phyloP scores from a whole-genome alignment of 1,284 basidiomycete species.

The Golubevia sp. region DNA sequence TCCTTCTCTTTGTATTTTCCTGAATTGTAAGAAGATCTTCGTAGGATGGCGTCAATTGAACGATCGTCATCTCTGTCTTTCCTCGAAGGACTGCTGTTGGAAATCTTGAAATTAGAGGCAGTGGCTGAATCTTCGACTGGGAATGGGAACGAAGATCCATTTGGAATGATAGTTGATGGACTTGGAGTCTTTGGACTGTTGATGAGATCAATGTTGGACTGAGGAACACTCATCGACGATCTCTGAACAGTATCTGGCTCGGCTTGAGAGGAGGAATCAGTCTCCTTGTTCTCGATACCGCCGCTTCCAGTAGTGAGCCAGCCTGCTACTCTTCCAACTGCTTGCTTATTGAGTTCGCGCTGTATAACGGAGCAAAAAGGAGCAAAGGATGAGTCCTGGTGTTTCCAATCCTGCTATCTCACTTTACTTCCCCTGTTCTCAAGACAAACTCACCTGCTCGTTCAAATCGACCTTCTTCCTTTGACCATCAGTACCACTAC shows the following conservation, averaged over 20 bases:
- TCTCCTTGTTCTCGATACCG: slow-evolving; percentile 14
- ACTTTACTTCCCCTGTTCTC: no score
- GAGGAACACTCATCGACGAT: background rate
- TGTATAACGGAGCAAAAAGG: background rate
- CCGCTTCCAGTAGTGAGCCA: slow-evolving; percentile 19
- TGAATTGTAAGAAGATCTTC: background rate
- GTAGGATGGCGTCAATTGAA: slow-evolving; percentile 12
- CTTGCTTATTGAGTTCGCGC: slow-evolving; percentile 25
- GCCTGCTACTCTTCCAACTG: slow-evolving; percentile 33
- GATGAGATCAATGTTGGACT: slow-evolving; percentile 11
- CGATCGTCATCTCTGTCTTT: slow-evolving; percentile 22
- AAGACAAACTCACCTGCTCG: slow-evolving; percentile 7
- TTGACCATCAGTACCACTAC: slow-evolving; percentile 14
- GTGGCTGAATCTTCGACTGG: slow-evolving; percentile 7
- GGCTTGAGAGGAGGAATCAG: slow-evolving; percentile 3
- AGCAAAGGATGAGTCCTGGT: background rate
- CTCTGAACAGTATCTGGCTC: background rate
- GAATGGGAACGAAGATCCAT: slow-evolving; percentile 14
- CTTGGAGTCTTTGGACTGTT: slow-evolving; percentile 34
- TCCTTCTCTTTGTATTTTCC: slow-evolving; percentile 4
- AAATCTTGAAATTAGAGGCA: background rate
- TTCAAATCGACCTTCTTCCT: slow-evolving; percentile 10
- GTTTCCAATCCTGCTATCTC: background rate
- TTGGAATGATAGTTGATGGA: slow-evolving; percentile 16
- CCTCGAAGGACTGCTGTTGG: slow-evolving; percentile 1